Conservation (phyloP, 2,329 filamentous ascomycete genomes). For the Neofusicoccum umdonicola region DNA sequence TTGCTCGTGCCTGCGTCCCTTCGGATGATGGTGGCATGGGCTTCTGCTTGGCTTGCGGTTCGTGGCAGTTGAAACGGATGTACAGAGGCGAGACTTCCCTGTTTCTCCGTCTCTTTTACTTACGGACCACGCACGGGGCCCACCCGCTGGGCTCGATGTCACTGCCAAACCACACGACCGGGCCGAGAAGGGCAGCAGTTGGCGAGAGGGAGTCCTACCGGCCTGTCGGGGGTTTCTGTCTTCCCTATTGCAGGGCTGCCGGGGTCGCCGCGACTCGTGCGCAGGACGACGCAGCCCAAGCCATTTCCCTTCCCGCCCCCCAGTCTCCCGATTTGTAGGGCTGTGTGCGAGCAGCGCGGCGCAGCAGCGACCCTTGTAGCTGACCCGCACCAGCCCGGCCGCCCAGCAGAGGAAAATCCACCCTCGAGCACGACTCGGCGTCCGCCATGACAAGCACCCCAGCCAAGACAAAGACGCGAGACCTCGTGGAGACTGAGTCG, state of each 20-base stretch:
- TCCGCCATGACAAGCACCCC: background rate
- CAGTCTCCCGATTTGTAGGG: background rate
- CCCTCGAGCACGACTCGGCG: too few relatives aligned
- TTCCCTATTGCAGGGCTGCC: background rate
- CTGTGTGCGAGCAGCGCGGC: background rate
- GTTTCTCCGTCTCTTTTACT: too few relatives aligned
- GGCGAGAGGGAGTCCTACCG: background rate
- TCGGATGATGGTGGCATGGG: too few relatives aligned
- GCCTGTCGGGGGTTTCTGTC: background rate
- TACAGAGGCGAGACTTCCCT: too few relatives aligned
- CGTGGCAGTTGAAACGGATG: too few relatives aligned
- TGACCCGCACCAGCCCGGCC: background rate
- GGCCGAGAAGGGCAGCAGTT: background rate
- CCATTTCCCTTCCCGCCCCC: background rate
- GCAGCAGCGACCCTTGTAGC: conserved; percentile 1
- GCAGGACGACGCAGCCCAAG: background rate
- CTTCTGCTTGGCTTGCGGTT: too few relatives aligned
- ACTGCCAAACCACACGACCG: background rate
- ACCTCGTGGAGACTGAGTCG: background rate
- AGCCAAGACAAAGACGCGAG: background rate
- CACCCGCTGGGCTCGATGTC: background rate
- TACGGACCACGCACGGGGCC: background rate
- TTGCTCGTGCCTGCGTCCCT: too few relatives aligned
- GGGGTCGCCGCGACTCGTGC: background rate
- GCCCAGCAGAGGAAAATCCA: background rate